Conservation (phyloP, 129 eudicot species). For the Arctium lappa region DNA sequence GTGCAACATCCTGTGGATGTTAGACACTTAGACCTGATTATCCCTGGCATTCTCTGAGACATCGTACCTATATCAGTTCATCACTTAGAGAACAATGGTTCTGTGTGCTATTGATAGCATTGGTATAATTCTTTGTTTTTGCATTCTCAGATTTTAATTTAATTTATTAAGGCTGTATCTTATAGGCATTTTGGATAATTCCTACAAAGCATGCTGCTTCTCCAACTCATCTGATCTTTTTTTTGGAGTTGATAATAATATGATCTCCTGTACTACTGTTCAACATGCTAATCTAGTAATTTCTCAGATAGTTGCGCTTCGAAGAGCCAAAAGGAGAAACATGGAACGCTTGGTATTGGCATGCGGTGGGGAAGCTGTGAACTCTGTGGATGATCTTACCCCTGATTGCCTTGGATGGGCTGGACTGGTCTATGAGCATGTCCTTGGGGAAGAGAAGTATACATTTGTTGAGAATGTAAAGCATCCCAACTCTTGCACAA, state of each 20-base stretch:
- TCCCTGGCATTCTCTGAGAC: neutral
- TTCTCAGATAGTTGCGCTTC: slow-evolving; percentile 75
- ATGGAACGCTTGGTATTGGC: slow-evolving; percentile 89
- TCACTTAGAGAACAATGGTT: too few species aligned
- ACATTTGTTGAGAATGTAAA: slow-evolving; percentile 93
- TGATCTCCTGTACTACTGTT: slow-evolving; percentile 1
- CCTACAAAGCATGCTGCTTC: neutral
- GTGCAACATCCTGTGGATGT: neutral
- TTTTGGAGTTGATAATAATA: neutral
- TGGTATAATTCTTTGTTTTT: neutral
- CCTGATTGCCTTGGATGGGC: slow-evolving; percentile 96
- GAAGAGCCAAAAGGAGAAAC: slow-evolving; percentile 91
- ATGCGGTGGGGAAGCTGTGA: slow-evolving; percentile 96
- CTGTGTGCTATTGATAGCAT: neutral
- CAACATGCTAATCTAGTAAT: slow-evolving; percentile 6
- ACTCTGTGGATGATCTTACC: slow-evolving; percentile 84
- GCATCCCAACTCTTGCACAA: slow-evolving; percentile 83
- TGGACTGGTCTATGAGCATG: slow-evolving; percentile 89
- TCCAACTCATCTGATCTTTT: neutral
- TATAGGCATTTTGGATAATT: neutral
- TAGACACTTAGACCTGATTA: neutral
- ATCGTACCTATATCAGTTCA: too few species aligned
- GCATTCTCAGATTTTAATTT: neutral
- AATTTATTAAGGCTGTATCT: neutral
- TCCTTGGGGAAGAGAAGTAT: slow-evolving; percentile 92